Base-by-base conservation (phyloP, 345 rosid species). In the Conringia planisiliqua region DNA sequence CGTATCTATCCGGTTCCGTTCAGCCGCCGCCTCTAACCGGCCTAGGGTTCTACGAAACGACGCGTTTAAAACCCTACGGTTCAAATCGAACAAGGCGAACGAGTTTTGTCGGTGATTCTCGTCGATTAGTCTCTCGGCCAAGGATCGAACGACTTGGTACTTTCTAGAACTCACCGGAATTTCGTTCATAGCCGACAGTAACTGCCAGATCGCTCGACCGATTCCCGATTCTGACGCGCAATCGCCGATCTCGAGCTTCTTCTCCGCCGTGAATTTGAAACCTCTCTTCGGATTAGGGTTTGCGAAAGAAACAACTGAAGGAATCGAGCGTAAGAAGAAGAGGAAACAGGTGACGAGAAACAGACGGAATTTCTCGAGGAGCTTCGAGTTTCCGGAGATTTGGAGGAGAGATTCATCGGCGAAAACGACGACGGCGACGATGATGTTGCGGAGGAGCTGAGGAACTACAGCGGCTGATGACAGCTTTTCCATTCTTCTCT, bases 81-180 rank as follows among this genome's bases (percentile, higher is more conserved):
- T 93, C 57, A 90, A 85, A 67, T 88, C 86, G 3, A 40, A 75
- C 52, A 90, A 80, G 9, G 75, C 86, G 46, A 62, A 76, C 14
- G 77, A 46, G 62, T 90, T 74, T 29, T 83, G 90, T 18, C 43
- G 51, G 3, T 76, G 86, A 43, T 93, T 93, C 72, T 93, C 98
- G 1, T 87, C 92, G 68, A 90, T 86, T 24, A 91, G 65, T 72
- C 65, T 80, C 89, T 93, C 96, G 9, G 96, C 97, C 24, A 93
- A 71, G 5, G 91, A 83, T 65, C 94, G 71, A 59, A 89, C 92
- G 3, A 88, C 77, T 64, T 89, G 86, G 78, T 93, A 91, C 79
- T 93, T 93, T 35, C 96, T 82, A 0, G 98, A 93, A 29, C 82
- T 88, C 26, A 88, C 97, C 0, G 97, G 98, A 13, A 90, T 72